A percentile compares a stretch with the other conserved stretches of the same genome.
phyloP scores from a whole-genome alignment of 345 rosid species.

The Gossypium mustelinum region DNA sequence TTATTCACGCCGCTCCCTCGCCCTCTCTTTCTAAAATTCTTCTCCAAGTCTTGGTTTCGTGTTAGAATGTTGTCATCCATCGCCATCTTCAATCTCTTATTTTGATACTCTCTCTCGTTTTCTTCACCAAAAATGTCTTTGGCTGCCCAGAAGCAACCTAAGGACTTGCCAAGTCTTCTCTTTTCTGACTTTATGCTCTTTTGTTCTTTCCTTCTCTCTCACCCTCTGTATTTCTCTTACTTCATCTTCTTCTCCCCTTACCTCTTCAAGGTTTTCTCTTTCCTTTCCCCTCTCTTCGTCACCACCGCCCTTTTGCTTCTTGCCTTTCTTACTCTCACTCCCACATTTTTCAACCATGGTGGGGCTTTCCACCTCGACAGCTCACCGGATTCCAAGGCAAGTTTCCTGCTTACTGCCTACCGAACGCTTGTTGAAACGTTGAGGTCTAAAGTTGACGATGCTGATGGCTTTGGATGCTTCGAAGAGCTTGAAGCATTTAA shows the following conservation, averaged over 20 bases:
- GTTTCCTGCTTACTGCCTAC: conserved; percentile 36
- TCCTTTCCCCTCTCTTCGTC: conserved; percentile 77
- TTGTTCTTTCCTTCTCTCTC: conserved; percentile 49
- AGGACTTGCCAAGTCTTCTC: conserved; percentile 35
- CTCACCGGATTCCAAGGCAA: conserved; percentile 34
- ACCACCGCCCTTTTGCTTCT: conserved; percentile 75
- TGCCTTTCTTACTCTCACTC: conserved; percentile 45
- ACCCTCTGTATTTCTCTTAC: conserved; percentile 56
- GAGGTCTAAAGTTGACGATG: conserved; percentile 31
- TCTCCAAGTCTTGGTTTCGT: conserved; percentile 11
- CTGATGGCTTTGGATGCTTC: conserved; percentile 22
- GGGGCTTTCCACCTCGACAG: conserved; percentile 16
- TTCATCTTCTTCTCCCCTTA: conserved; percentile 60
- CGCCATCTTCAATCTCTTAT: conserved; percentile 17
- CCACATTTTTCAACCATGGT: not conserved
- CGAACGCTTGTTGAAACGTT: conserved; percentile 38
- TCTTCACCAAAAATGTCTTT: conserved; percentile 38
- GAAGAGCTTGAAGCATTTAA: conserved; percentile 62
- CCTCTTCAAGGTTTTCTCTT: conserved; percentile 67
- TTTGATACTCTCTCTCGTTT: not conserved
- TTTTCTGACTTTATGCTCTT: conserved; percentile 46
- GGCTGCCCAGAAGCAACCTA: conserved; percentile 28
- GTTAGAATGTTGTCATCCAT: not conserved
- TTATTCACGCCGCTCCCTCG: conserved; percentile 53
- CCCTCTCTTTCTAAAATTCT: conserved; percentile 15